Percentiles rank a stretch among this genome's conserved stretches.
Evolutionary conservation across 164 flowering plant genomes (phyloP).

Genomic region (Magnolia officinalis): DNA sequence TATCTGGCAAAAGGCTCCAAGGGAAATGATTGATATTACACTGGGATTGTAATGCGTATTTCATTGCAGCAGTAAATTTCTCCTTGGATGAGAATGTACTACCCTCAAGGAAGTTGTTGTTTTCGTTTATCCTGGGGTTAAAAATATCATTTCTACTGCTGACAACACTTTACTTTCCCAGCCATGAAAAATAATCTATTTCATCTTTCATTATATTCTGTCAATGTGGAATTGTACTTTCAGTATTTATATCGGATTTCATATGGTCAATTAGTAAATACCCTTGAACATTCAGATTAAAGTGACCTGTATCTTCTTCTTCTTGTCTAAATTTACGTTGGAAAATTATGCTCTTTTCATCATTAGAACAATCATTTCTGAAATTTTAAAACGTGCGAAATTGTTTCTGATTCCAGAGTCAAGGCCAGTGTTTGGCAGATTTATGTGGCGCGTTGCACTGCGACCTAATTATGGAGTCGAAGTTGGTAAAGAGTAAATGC

Average conservation of each 20-base stretch:
- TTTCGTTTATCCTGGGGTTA: neutral
- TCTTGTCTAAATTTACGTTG: neutral
- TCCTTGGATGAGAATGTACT: too few species aligned
- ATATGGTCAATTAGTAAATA: too few species aligned
- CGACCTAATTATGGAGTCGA: conserved; percentile 54
- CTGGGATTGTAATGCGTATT: too few species aligned
- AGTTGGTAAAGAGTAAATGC: conserved; percentile 64
- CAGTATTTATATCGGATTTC: neutral
- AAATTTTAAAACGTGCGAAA: neutral
- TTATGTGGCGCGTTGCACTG: conserved; percentile 96
- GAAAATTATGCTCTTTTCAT: neutral
- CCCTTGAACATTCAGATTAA: neutral
- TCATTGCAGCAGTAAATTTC: too few species aligned
- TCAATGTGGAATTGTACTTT: neutral
- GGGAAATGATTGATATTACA: too few species aligned
- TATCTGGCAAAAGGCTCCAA: too few species aligned
- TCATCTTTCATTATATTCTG: neutral
- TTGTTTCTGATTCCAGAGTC: conserved; percentile 48
- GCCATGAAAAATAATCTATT: neutral
- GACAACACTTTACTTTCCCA: neutral
- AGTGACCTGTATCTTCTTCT: neutral
- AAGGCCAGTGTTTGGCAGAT: conserved; percentile 87
- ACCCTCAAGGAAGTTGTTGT: neutral
- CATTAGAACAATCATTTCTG: neutral
- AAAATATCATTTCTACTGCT: neutral